Evolutionary conservation across 2,329 filamentous ascomycete species (phyloP).

Genomic region (Botrytis aclada): DNA sequence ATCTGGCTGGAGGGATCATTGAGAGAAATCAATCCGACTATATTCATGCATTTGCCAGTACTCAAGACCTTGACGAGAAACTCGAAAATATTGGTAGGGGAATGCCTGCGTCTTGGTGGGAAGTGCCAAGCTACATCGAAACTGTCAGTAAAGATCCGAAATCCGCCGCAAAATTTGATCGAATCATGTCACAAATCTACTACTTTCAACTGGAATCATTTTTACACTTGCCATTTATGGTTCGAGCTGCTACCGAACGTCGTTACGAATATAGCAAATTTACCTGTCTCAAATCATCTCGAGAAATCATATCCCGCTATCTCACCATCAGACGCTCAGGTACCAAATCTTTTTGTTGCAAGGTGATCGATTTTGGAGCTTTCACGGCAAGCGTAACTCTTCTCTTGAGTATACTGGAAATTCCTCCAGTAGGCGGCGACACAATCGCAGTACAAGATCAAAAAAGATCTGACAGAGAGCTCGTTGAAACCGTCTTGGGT

Average conservation of each 20-base stretch:
- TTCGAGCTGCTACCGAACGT: slow-evolving; percentile 35
- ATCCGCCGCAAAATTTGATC: slow-evolving; percentile 26
- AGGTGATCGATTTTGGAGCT: slow-evolving; percentile 35
- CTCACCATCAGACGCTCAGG: slow-evolving; percentile 26
- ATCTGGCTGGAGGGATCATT: slow-evolving; percentile 31
- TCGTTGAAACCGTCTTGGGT: slow-evolving; percentile 29
- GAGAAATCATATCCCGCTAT: slow-evolving; percentile 34
- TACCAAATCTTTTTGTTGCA: slow-evolving; percentile 33
- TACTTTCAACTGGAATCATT: slow-evolving; percentile 34
- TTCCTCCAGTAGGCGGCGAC: slow-evolving; percentile 20
- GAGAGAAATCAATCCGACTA: slow-evolving; percentile 32
- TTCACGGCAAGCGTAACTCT: slow-evolving; percentile 34
- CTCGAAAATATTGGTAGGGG: slow-evolving; percentile 31
- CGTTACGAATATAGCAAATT: slow-evolving; percentile 38
- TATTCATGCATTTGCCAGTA: slow-evolving; percentile 31
- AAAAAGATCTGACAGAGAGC: slow-evolving; percentile 25
- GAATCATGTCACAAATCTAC: slow-evolving; percentile 34
- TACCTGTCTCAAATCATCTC: slow-evolving; percentile 33
- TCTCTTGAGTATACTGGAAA: slow-evolving; percentile 31
- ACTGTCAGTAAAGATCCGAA: slow-evolving; percentile 15
- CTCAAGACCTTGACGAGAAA: slow-evolving; percentile 36
- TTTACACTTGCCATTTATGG: slow-evolving; percentile 37
- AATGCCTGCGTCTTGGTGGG: slow-evolving; percentile 35
- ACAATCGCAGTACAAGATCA: slow-evolving; percentile 23
- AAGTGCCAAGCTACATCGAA: slow-evolving; percentile 25